These are phyloP conservation scores for Tulasnella sp. DNA, from an alignment of 768 basidiomycete species.

Conservation along the genomic window DNA sequence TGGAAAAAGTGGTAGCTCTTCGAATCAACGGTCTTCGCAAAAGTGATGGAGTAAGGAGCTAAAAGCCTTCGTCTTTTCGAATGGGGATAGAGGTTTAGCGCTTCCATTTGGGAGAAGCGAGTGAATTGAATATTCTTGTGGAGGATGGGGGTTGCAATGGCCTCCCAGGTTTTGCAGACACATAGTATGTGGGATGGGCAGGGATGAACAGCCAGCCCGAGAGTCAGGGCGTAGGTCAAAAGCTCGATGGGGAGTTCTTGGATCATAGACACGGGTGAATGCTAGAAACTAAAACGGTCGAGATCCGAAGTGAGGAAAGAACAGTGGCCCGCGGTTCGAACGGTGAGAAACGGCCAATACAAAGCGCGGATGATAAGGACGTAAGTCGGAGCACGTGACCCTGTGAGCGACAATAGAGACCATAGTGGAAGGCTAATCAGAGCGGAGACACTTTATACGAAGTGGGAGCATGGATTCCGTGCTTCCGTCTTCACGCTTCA, in stretches of 20 bases:
- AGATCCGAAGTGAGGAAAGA: not conserved
- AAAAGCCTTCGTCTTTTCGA: not conserved
- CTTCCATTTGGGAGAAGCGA: not conserved
- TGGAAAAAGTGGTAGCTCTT: not conserved
- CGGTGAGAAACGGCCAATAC: not conserved
- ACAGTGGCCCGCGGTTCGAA: not conserved
- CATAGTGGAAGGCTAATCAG: not conserved
- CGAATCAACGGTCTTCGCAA: not conserved
- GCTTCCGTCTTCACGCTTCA: not conserved
- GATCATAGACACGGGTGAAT: not conserved
- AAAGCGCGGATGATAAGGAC: not conserved
- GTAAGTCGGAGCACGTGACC: not conserved
- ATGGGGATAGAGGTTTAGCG: not conserved
- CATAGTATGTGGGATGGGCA: constrained; percentile 2
- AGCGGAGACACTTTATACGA: not conserved
- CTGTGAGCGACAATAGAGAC: not conserved
- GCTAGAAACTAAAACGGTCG: not conserved
- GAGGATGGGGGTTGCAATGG: constrained; percentile 3
- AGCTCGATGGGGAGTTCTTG: constrained; percentile 15
- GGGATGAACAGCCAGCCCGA: not conserved
- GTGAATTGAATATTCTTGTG: constrained; percentile 1
- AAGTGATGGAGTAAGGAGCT: not conserved
- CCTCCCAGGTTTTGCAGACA: constrained; percentile 10
- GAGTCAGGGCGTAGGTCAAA: not conserved
- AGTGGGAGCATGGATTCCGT: not conserved